Evolutionary conservation across 2,329 filamentous ascomycete species (phyloP), one percentile per base, ranked within the genome.

Genomic region (Colletotrichum destructivum): DNA sequence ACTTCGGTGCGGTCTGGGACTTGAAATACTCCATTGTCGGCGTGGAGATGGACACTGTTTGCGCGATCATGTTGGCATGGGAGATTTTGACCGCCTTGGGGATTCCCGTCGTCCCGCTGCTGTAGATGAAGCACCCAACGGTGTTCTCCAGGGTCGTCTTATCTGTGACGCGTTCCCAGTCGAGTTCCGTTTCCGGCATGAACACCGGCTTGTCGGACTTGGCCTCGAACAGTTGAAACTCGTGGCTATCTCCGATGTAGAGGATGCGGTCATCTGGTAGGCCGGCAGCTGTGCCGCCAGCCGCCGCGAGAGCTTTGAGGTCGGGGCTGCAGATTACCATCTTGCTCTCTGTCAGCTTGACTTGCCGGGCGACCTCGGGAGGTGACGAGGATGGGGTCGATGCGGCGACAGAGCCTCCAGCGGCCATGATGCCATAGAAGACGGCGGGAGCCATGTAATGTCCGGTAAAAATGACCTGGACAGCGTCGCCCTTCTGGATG

Each of bases 341-440:
- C 42, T 78, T 81, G 13, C 79, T 80, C 1, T 78, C 78, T 0
- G 83, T 83, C 55, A 85, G 81, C 1, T 74, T 74, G 40, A 85
- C 75, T 75, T 86, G 83, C 46, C 86, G 82, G 3, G 84, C 83
- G 11, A 91, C 78, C 35, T 91, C 89, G 2, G 80, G 75, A 0
- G 84, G 80, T 0, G 88, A 89, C 6, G 83, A 85, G 0, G 84
- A 82, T 0, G 87, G 82, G 57, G 84, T 87, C 0, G 88, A 88
- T 6, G 88, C 86, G 8, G 87, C 88, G 75, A 89, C 91, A 35
- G 91, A 84, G 21, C 88, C 90, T 1, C 86, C 89, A 2, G 89
- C 88, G 4, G 87, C 89, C 56, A 91, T 82, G 63, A 90, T 85
- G 16, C 85, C 87, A 73, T 84, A 91, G 75, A 89, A 88, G 1